Evolutionary conservation across 768 basidiomycete genomes (phyloP), one percentile per base, ranked within the genome.

Genomic region (Scleroderma bovista): DNA sequence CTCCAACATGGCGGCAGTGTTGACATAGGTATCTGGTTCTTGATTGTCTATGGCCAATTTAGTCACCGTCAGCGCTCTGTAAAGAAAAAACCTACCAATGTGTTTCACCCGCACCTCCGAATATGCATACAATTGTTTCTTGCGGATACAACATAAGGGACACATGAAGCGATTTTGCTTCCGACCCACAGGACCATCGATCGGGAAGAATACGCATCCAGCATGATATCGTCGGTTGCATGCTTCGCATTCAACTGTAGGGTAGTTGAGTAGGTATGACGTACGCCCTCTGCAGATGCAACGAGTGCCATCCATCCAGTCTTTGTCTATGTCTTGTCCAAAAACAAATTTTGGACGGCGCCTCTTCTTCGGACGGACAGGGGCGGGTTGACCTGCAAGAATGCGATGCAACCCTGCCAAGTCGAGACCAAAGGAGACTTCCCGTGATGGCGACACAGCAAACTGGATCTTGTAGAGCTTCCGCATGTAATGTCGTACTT

Each of bases 381-480:
- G 64, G 52, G 67, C 59, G 33, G 84, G 83, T 49, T 84, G 79
- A 31, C 78, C 79, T 16, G 88, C 88, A 26, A 91, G 75, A 48
- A 88, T 82, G 8, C 89, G 83, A 66, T 93, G 89, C 42, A 93
- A 66, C 9, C 86, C 85, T 34, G 89, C 87, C 19, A 91, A 77
- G 63, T 92, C 87, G 23, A 93, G 72, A 15, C 89, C 89, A 57
- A 83, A 92, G 2, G 88, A 89, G 2, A 87, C 78, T 43, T 89
- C 88, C 1, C 82, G 84, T 52, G 80, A 86, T 2, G 88, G 86
- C 0, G 86, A 86, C 10, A 93, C 84, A n/a, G 85, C 83, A 60
- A 93, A 91, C 67, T 91, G 89, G 46, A 93, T 87, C 70, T 83
- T 86, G 74, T 84, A 92, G 15, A 92, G 71, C 69, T 93, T 93